Percentiles rank a stretch among this genome's conserved stretches.
phyloP scores from a whole-genome alignment of 1,139 yeast genomes.

The Barnettozyma hawaiiensis region DNA sequence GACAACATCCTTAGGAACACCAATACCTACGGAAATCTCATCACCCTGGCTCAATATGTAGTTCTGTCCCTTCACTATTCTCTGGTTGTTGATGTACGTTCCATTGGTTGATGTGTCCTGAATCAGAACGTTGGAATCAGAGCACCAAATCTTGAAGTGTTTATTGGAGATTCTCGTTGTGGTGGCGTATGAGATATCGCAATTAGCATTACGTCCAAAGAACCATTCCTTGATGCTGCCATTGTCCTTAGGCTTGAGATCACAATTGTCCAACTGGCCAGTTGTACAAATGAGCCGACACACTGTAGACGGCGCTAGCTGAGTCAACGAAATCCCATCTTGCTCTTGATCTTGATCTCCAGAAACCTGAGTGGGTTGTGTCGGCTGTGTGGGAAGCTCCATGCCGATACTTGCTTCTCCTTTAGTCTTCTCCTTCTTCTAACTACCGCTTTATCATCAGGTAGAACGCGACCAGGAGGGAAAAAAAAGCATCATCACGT shows the following conservation, averaged over 20 bases:
- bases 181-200: slow-evolving; percentile 59
- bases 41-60: slow-evolving; percentile 88
- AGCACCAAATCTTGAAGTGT: slow-evolving; percentile 67
- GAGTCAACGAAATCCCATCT: slow-evolving; percentile 31
- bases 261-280: slow-evolving; percentile 49
- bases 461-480: background rate
- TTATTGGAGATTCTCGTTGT: slow-evolving; percentile 69
- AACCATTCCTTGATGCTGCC: slow-evolving; percentile 54
- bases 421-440: background rate
- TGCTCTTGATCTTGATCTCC: slow-evolving; percentile 37
- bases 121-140: slow-evolving; percentile 53
- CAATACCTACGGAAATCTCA: slow-evolving; percentile 85
- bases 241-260: slow-evolving; percentile 32
- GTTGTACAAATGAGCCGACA: slow-evolving; percentile 63
- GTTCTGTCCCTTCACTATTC: slow-evolving; percentile 73
- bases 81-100: slow-evolving; percentile 70
- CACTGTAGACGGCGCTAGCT: slow-evolving; percentile 31
- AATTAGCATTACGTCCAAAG: slow-evolving; percentile 64
- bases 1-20: slow-evolving; percentile 71
- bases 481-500: background rate
- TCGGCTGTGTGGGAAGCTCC: slow-evolving; percentile 47
- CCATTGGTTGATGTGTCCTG: slow-evolving; percentile 85
- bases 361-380: slow-evolving; percentile 42
- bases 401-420: background rate
- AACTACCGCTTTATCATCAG: too few relatives aligned